A percentile compares a stretch with the other conserved stretches of the same genome.
These are phyloP conservation scores for Terana coerulea DNA, from an alignment of 768 basidiomycete species.

Conservation along the genomic window DNA sequence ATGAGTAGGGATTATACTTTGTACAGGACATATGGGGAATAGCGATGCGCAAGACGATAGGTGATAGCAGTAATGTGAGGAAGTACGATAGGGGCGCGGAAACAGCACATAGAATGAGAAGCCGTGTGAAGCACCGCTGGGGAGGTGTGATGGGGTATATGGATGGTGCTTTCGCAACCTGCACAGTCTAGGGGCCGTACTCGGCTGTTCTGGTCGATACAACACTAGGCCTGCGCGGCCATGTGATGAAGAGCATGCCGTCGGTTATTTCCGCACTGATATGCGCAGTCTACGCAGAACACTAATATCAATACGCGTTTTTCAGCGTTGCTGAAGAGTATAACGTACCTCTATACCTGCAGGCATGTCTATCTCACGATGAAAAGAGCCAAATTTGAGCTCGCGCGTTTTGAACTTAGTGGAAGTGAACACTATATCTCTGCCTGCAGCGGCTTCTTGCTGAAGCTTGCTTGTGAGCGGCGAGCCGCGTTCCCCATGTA, in stretches of 20 bases:
- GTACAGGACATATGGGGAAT: too few relatives aligned
- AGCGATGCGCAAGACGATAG: too few relatives aligned
- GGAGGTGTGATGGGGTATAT: too few relatives aligned
- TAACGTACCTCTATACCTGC: slow-evolving; percentile 32
- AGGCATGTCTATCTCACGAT: slow-evolving; percentile 34
- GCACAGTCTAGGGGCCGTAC: neutral
- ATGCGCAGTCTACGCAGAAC: slow-evolving; percentile 28
- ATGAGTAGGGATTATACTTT: too few relatives aligned
- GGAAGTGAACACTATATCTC: neutral
- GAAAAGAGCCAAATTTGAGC: slow-evolving; percentile 38
- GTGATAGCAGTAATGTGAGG: too few relatives aligned
- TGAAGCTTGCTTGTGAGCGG: slow-evolving; percentile 19
- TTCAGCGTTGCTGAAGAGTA: slow-evolving; percentile 5
- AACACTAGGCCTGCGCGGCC: slow-evolving; percentile 29
- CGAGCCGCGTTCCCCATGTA: slow-evolving; percentile 32
- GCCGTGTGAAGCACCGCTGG: too few relatives aligned
- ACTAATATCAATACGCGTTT: too few relatives aligned
- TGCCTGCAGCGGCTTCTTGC: slow-evolving; percentile 5
- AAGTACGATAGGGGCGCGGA: too few relatives aligned
- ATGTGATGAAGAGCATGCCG: slow-evolving; percentile 36
- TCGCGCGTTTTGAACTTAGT: slow-evolving; percentile 25
- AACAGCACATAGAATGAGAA: too few relatives aligned
- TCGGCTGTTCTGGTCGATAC: neutral
- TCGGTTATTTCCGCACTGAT: slow-evolving; percentile 37
- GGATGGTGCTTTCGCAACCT: too few relatives aligned